Percentiles rank a stretch among this genome's conserved stretches.
Evolutionary conservation across 2,329 filamentous ascomycete species (phyloP).

Genomic region (Penicillium sp.): DNA sequence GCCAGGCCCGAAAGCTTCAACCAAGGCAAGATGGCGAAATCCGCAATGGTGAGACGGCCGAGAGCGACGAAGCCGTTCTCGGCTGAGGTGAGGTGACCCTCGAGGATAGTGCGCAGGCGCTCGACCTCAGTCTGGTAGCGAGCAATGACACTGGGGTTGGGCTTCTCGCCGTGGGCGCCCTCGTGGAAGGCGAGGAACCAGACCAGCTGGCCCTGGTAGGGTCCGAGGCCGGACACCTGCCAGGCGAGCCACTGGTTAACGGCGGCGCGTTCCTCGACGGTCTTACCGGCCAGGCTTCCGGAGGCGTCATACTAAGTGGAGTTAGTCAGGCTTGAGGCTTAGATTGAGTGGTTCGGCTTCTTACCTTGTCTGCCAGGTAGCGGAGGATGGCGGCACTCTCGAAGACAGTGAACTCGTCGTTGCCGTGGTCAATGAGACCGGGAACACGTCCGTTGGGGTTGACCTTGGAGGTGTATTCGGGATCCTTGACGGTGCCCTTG

Average conservation of each 20-base stretch:
- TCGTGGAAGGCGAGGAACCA: slow-evolving; percentile 11
- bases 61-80: slow-evolving; percentile 4
- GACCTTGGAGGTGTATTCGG: slow-evolving; percentile 7
- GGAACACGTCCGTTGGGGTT: slow-evolving; percentile 35
- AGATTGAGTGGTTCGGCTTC: neutral
- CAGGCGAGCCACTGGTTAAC: slow-evolving; percentile 12
- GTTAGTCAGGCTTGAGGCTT: neutral
- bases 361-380: slow-evolving; percentile 39
- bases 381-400: slow-evolving; percentile 53
- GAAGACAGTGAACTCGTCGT: slow-evolving; percentile 47
- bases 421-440: slow-evolving; percentile 48
- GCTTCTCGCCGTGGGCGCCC: slow-evolving; percentile 8
- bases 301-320: slow-evolving; percentile 5
- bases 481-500: slow-evolving; percentile 1
- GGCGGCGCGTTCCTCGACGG: slow-evolving; percentile 1
- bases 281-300: slow-evolving; percentile 4
- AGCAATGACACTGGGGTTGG: slow-evolving; percentile 1
- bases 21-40: slow-evolving; percentile 10
- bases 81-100: slow-evolving; percentile 5
- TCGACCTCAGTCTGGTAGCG: slow-evolving; percentile 10
- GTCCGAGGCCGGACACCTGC: slow-evolving; percentile 10
- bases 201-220: slow-evolving; percentile 9
- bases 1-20: slow-evolving; percentile 6
- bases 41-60: slow-evolving; percentile 8
- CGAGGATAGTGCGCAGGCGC: slow-evolving; percentile 7